Percentiles rank a stretch among this genome's conserved stretches.
Evolutionary conservation across 179 eudicot genomes (phyloP).

Genomic region (Beta lomatogona): DNA sequence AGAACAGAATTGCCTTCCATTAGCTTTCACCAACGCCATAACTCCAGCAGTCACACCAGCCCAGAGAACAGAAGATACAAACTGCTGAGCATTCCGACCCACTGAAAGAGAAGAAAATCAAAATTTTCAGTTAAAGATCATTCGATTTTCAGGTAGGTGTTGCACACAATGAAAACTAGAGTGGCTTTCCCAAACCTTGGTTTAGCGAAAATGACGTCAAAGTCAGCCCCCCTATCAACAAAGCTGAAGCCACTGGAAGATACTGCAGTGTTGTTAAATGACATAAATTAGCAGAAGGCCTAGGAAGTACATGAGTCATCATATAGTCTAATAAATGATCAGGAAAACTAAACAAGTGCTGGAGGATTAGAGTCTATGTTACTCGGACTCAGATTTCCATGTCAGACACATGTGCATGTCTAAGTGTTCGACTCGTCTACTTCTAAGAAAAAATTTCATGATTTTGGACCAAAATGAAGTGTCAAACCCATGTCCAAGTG

Average conservation of each 20-base stretch:
- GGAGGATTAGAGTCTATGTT: too few relatives aligned
- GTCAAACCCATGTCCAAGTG: too few relatives aligned
- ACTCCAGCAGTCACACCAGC: constrained; percentile 83
- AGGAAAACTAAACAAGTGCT: not conserved
- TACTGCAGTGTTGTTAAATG: constrained; percentile 51
- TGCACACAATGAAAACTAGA: too few relatives aligned
- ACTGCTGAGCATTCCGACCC: constrained; percentile 63
- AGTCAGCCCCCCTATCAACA: constrained; percentile 78
- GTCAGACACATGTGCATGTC: too few relatives aligned
- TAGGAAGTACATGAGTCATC: not conserved
- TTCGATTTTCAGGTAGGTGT: not conserved
- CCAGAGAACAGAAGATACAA: constrained; percentile 64
- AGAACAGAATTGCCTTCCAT: constrained; percentile 89
- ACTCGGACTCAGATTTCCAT: too few relatives aligned
- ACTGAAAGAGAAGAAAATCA: constrained; percentile 36
- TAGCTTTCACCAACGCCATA: constrained; percentile 73
- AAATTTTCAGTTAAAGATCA: not conserved
- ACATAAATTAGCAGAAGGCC: not conserved
- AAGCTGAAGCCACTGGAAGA: constrained; percentile 82
- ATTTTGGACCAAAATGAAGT: too few relatives aligned
- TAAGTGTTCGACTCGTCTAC: too few relatives aligned
- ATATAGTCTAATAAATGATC: not conserved
- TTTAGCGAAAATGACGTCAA: constrained; percentile 67
- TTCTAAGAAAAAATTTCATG: too few relatives aligned
- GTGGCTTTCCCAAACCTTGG: constrained; percentile 52